Evolutionary conservation across 2,329 filamentous ascomycete genomes (phyloP), one percentile per base, ranked within the genome.

Genomic region (Colletotrichum siamense): DNA sequence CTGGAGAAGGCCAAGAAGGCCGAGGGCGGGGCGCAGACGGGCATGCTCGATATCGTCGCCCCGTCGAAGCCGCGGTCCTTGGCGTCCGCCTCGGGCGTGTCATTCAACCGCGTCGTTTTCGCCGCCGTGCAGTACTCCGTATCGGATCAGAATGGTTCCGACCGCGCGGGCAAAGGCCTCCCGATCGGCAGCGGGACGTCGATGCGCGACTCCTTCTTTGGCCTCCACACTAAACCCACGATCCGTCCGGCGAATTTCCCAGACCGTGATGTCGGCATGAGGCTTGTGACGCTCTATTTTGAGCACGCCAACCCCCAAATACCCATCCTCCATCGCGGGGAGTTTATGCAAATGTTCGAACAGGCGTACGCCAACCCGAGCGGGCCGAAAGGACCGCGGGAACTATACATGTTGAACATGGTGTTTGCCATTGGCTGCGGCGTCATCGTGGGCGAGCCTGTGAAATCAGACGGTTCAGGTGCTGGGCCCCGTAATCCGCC

Each of bases 251-350:
- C 96, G 1, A 90, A 92, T 1, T 98, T 99, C 80, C 97, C 97
- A 0, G 92, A 95, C 78, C 92, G 91, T 78, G 92, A 94, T 36
- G 88, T 98, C 4, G 96, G 93, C 1, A 85, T 91, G 71, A 91
- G 92, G 76, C 89, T 99, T 22, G 93, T 95, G 49, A 91, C 93
- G 71, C 90, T 98, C 49, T 99, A 98, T 84, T 99, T 99, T 84
- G 95, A 98, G 85, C 95, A 98, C 83, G 95, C 96, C 2, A 99
- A 99, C 83, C 96, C 96, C 6, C 96, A 99, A 84, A 98, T 98
- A 79, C 96, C 96, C 0, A 95, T 98, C 59, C 88, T 99, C 66
- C 96, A 99, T 82, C 93, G 95, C 49, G 93, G 91, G 36, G 95
- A 98, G 80, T 99, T 98, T 81, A 95, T 96, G 93, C 91, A 94